Conservation (phyloP, 2,329 filamentous ascomycete species). For the Microsporum audouinii region DNA sequence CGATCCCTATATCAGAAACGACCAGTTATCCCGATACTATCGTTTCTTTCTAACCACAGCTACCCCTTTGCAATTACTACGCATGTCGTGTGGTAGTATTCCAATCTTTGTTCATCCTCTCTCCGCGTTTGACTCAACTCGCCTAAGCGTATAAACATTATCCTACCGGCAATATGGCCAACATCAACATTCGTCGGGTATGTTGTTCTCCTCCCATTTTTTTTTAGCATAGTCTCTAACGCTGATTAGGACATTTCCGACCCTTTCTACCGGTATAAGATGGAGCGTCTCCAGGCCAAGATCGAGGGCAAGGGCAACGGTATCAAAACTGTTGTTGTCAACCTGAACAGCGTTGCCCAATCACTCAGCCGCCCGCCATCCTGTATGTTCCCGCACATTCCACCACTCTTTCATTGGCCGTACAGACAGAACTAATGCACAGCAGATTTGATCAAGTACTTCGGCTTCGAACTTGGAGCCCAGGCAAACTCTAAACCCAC, state of each 20-base stretch:
- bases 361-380: slow-evolving; percentile 84
- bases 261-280: slow-evolving; percentile 99
- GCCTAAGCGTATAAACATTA: slow-evolving; percentile 18
- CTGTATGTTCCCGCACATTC: slow-evolving; percentile 34
- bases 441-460: slow-evolving; percentile 90
- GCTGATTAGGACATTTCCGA: slow-evolving; percentile 66
- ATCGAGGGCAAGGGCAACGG: slow-evolving; percentile 99
- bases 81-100: slow-evolving; percentile 50
- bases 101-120: slow-evolving; percentile 34
- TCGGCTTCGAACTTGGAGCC: slow-evolving; percentile 95
- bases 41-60: slow-evolving; percentile 6
- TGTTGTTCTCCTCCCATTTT: slow-evolving; percentile 6
- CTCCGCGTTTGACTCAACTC: slow-evolving; percentile 21
- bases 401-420: neutral
- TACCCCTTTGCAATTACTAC: slow-evolving; percentile 21
- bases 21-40: slow-evolving; percentile 16
- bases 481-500: slow-evolving; percentile 96
- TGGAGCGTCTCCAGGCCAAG: slow-evolving; percentile 97
- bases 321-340: slow-evolving; percentile 98
- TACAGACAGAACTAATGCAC: slow-evolving; percentile 5
- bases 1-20: slow-evolving; percentile 11
- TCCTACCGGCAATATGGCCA: slow-evolving; percentile 66
- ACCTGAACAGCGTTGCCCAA: slow-evolving; percentile 83
- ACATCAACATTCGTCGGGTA: slow-evolving; percentile 86
- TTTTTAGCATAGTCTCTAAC: slow-evolving; percentile 6